Conservation (phyloP, 768 basidiomycete species). For the Boletales sp. region DNA sequence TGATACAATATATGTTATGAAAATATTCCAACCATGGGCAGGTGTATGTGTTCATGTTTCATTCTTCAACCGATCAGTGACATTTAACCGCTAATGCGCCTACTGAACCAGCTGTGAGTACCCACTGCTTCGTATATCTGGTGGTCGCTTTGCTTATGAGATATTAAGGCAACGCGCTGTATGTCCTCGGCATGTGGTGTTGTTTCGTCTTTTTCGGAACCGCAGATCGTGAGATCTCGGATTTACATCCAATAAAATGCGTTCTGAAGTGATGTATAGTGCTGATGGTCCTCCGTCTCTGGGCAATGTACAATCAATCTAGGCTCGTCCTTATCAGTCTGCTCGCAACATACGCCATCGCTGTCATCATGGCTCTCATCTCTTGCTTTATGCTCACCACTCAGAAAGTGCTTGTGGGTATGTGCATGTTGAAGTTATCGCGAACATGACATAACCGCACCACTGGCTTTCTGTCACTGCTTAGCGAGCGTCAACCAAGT, state of each 20-base stretch:
- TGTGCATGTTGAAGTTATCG: not conserved
- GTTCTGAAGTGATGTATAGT: not conserved
- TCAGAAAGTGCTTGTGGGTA: not conserved
- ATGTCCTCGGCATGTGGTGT: not conserved
- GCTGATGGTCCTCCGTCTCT: not conserved
- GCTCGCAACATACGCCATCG: not conserved
- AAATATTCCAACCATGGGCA: not conserved
- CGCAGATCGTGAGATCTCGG: constrained; percentile 4
- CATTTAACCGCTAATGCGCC: not conserved
- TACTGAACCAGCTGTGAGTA: not conserved
- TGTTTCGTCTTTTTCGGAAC: not conserved
- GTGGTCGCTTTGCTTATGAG: not conserved
- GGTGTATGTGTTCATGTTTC: not conserved
- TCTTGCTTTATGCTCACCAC: not conserved
- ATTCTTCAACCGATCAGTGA: not conserved
- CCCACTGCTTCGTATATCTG: not conserved
- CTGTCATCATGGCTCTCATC: not conserved
- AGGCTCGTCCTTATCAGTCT: not conserved
- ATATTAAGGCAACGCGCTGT: not conserved
- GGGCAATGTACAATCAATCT: not conserved
- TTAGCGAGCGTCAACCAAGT: not conserved
- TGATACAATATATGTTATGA: too few species aligned
- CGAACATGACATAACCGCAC: not conserved
- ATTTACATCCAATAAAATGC: not conserved
- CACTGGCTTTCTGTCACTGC: too few species aligned